phyloP scores from a whole-genome alignment of 257 asterid genomes.

The Voacanga thouarsii region DNA sequence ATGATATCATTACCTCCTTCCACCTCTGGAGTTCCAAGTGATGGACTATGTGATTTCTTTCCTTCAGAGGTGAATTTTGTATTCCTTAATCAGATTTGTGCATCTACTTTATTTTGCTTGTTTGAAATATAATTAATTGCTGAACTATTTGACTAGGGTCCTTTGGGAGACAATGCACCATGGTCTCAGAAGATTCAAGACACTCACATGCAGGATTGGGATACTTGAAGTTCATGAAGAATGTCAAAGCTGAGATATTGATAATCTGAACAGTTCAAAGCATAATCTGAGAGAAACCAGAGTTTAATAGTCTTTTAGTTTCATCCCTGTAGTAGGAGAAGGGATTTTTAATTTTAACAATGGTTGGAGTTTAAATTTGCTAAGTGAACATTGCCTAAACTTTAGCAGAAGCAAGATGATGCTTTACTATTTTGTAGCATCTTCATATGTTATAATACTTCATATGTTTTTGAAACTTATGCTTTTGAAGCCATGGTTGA shows the following conservation, averaged over 20 bases:
- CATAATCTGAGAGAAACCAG: not conserved
- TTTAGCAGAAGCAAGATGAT: not conserved
- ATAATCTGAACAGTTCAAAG: not conserved
- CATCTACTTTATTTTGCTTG: not conserved
- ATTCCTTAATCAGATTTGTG: not conserved
- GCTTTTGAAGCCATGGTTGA: not conserved
- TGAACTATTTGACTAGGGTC: not conserved
- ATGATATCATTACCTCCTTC: not conserved
- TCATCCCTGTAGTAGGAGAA: too few species aligned
- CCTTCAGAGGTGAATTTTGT: not conserved
- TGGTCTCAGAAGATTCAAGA: not conserved
- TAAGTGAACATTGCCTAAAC: too few species aligned
- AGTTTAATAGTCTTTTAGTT: too few species aligned
- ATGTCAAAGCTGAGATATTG: not conserved
- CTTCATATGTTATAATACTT: too few species aligned
- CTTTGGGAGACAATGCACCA: not conserved
- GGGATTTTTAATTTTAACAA: not conserved
- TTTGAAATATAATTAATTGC: not conserved
- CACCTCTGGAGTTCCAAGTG: not conserved
- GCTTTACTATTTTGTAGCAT: not conserved
- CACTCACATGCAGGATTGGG: not conserved
- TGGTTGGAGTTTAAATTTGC: too few species aligned
- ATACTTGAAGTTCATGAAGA: not conserved
- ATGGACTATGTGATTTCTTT: not conserved
- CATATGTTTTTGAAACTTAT: too few species aligned